Evolutionary conservation across 2,329 filamentous ascomycete species (phyloP), one percentile per base, ranked within the genome.

Genomic region (Metarhizium guizhouense): DNA sequence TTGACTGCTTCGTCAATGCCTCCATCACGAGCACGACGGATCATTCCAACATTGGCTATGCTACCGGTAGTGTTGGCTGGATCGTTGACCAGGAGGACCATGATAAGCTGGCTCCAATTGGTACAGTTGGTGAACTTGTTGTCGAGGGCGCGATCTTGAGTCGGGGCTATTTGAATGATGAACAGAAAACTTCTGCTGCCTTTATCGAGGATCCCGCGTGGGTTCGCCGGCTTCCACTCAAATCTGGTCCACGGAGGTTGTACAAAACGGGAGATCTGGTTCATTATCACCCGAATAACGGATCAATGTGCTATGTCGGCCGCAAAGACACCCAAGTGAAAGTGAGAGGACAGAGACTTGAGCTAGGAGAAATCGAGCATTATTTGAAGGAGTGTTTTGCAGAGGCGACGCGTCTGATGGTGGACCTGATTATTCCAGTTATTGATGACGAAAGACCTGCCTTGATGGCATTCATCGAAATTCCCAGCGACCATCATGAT

Each of bases 131-230:
- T 5, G 56, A 58, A 51, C 45, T 58, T 0, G 34, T 58, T 6
- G 43, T 58, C 6, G 47, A 58, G 47, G 56, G 56, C 16, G 47
- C 55, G 5, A 51, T 30, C 8, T 20, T 58, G 3, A 36, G 45
- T n/a, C 47, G 56, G 2, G 56, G 54, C 6, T 58, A 58, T 30
- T 25, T 58, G 1, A 25, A 40, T n/a, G 54, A 58, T 18, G 25
- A 48, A 13, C 4, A 52, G 13, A 55, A 47, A 47, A 56, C 48
- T 3, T 1, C 4, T 7, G 18, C 40, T 30, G 5, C 14, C 2
- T 55, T 55, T 49, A 48, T 48, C 4, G 1, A 6, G 14, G 10
- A 16, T 7, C n/a, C n/a, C 10, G 48, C 16, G n/a, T 30, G 11
- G 11, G n/a, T 18, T 13, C n/a, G 48, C 48, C 10, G 48, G 30